phyloP scores from a whole-genome alignment of 108 stramenopile species.

The Craspedostauros australis region DNA sequence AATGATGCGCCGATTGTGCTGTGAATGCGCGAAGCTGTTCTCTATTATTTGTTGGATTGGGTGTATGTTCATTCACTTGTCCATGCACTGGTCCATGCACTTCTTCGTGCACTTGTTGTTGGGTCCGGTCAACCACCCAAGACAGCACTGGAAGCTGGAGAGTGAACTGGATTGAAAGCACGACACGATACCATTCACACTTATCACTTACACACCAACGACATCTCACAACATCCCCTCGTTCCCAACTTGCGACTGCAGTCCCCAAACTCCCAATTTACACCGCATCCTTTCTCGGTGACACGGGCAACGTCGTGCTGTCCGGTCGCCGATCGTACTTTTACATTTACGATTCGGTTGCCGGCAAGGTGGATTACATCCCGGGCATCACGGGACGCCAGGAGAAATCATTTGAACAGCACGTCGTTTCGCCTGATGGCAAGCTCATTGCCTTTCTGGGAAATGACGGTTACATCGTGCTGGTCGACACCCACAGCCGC shows the following conservation, averaged over 20 bases:
- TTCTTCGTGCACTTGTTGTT: no score
- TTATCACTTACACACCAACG: no score
- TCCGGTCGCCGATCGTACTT: conserved; percentile 88
- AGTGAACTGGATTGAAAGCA: no score
- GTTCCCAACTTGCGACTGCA: background rate
- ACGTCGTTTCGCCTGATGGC: conserved; percentile 82
- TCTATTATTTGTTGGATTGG: no score
- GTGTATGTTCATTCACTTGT: no score
- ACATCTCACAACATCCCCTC: no score
- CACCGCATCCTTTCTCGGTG: conserved; percentile 74
- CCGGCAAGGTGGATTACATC: conserved; percentile 69
- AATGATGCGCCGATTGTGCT: no score
- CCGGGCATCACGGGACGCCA: conserved; percentile 63
- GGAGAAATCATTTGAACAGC: conserved; percentile 80
- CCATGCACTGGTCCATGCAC: no score
- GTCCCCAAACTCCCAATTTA: conserved; percentile 88
- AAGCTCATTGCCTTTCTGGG: conserved; percentile 82
- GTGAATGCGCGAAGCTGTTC: no score
- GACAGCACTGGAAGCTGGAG: no score
- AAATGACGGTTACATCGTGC: conserved; percentile 89
- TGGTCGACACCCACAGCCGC: conserved; percentile 73
- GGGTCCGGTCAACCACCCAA: no score
- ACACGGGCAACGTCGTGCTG: conserved; percentile 72
- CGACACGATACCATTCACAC: no score
- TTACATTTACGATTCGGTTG: conserved; percentile 85